Conservation (phyloP, 305 asterid genomes). For the Solanum hybrid region DNA sequence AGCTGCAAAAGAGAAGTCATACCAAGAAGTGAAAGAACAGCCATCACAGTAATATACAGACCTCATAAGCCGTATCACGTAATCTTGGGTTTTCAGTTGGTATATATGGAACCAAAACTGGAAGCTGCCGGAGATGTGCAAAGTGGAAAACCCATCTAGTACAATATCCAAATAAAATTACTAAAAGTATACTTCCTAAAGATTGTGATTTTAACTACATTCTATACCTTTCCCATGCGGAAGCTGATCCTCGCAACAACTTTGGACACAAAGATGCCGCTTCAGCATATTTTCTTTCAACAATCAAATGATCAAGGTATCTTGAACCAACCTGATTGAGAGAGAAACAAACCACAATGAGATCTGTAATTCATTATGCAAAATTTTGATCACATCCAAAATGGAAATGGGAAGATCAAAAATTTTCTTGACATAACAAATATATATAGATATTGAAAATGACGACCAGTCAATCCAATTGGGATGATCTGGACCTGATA, state of each 20-base stretch:
- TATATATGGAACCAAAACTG: slow-evolving; percentile 83
- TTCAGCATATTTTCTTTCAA: slow-evolving; percentile 90
- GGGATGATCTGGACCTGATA: not conserved
- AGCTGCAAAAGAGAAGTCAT: not conserved
- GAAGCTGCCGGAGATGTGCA: slow-evolving; percentile 98
- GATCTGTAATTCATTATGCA: not conserved
- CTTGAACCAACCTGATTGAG: slow-evolving; percentile 70
- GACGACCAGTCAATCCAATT: not conserved
- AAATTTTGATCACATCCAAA: not conserved
- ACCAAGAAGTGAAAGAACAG: not conserved
- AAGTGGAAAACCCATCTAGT: slow-evolving; percentile 95
- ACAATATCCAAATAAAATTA: slow-evolving; percentile 17
- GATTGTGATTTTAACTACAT: not conserved
- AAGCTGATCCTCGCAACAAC: slow-evolving; percentile 81
- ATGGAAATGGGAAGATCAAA: not conserved
- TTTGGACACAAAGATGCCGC: slow-evolving; percentile 97
- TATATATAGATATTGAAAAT: not conserved
- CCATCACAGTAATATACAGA: slow-evolving; percentile 21
- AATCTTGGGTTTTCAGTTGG: slow-evolving; percentile 94
- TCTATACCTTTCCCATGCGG: slow-evolving; percentile 95
- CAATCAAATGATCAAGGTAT: slow-evolving; percentile 92
- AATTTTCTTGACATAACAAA: not conserved
- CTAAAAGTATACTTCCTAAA: not conserved
- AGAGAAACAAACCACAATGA: not conserved
- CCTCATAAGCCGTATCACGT: slow-evolving; percentile 97